A percentile compares a stretch with the other conserved stretches of the same genome.
These are phyloP conservation scores for Adansonia madagascariensis DNA, from an alignment of 441 rosid species.

Conservation along the genomic window DNA sequence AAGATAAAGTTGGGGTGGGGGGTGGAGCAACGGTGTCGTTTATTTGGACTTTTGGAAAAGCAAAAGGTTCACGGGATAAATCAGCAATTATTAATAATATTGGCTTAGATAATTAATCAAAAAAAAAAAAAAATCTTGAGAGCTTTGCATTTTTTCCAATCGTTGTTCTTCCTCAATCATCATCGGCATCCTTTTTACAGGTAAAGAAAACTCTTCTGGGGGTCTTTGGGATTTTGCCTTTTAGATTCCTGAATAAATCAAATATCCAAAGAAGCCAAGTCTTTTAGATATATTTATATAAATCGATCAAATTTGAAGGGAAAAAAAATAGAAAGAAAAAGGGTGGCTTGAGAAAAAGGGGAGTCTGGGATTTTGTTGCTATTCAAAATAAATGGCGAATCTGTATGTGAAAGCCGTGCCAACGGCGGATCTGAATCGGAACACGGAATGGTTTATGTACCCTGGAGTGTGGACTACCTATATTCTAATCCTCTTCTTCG, in stretches of 20 bases:
- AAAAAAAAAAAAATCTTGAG: neutral
- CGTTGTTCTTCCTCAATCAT: neutral
- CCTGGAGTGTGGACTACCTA: conserved; percentile 92
- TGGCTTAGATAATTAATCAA: no score
- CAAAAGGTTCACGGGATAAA: neutral
- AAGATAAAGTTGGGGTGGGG: neutral
- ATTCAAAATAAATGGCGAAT: conserved; percentile 38
- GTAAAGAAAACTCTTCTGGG: neutral
- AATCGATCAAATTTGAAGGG: neutral
- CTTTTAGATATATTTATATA: neutral
- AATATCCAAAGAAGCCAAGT: neutral
- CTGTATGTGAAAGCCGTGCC: conserved; percentile 80
- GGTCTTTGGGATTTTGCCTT: neutral
- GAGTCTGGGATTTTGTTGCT: neutral
- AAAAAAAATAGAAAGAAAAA: neutral
- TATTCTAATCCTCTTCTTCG: conserved; percentile 70
- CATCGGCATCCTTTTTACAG: neutral
- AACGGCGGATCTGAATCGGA: conserved; percentile 82
- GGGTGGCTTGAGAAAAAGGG: neutral
- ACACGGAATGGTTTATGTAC: conserved; percentile 94
- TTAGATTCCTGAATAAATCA: neutral
- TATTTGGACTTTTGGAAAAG: neutral
- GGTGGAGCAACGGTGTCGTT: neutral
- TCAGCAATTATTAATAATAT: neutral
- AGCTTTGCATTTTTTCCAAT: neutral